Evolutionary conservation across 2,329 filamentous ascomycete species (phyloP), one percentile per base, ranked within the genome.

Genomic region (Colletotrichum musicola): DNA sequence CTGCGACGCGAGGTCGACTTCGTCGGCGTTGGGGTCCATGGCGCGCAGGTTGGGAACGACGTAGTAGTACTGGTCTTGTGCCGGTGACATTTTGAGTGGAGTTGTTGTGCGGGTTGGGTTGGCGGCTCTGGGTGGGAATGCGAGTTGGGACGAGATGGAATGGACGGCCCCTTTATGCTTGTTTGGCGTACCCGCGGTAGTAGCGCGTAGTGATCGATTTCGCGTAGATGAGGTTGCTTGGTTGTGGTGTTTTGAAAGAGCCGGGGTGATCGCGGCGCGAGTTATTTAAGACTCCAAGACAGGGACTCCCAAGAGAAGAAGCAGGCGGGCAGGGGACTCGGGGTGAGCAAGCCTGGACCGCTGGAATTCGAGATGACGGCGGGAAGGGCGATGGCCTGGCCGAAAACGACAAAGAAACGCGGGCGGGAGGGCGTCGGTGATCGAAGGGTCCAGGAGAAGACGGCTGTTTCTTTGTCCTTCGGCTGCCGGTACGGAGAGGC

Each of bases 1-100:
- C 68, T 79, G 76, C 49, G 77, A 74, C 62, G 72, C 67, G 68
- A 73, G 71, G 64, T 81, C 79, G 68, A 80, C 73, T 71, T 81
- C 77, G 51, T 73, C 69, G 10, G 77, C 75, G 49, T 76, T 73
- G 40, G 78, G 65, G 70, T 81, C 77, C 65, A 78, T 71, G 49
- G 76, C 71, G 71, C 74, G 73, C 16, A 76, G 69, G 65, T 80
- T 76, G 65, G 78, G 77, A n/a, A 79, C 72, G 53, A 77, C 71
- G 71, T 75, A 77, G 73, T 73, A 72, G 51, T 67, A 67, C 51
- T 68, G 65, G 14, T 68, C 65, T 68, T 68, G 65, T 50, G 62
- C 35, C 16, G 65, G 62, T 65, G 65, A 68, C 65, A 68, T 68
- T 42, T 49, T 65, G 50, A 38, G 49, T 56, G 25, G 62, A 42